Conservation (phyloP, 768 basidiomycete genomes). For the Fomitopsis pulvina region DNA sequence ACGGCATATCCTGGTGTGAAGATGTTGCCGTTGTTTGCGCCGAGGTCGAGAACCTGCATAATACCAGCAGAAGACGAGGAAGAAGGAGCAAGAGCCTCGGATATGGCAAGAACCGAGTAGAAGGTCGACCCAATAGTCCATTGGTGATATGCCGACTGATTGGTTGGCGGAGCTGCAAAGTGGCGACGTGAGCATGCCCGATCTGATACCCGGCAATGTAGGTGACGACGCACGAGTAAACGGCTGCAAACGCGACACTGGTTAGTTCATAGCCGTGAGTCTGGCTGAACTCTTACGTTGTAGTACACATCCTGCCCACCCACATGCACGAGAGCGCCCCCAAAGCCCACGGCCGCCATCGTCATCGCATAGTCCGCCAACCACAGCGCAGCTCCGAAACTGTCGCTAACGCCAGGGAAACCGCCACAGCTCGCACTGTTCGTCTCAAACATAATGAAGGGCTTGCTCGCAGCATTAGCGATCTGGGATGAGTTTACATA, state of each 20-base stretch:
- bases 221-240: conserved; percentile 35
- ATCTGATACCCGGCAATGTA: background rate
- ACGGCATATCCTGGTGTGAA: conserved; percentile 42
- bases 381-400: conserved; percentile 48
- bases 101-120: conserved; percentile 39
- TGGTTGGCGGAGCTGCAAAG: conserved; percentile 37
- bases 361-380: conserved; percentile 43
- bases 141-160: conserved; percentile 28
- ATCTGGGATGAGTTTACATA: conserved; percentile 31
- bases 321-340: conserved; percentile 39
- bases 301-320: conserved; percentile 44
- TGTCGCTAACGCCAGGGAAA: conserved; percentile 46
- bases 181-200: background rate
- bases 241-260: conserved; percentile 25
- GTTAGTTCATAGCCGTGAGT: background rate
- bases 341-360: conserved; percentile 44
- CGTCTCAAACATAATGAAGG: conserved; percentile 50
- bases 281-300: conserved; percentile 44
- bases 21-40: conserved; percentile 23
- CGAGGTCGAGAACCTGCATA: conserved; percentile 37
- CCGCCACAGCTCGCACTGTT: conserved; percentile 50
- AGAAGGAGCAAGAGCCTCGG: conserved; percentile 41
- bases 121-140: conserved; percentile 46
- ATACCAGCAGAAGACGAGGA: conserved; percentile 19
- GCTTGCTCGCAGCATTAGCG: conserved; percentile 29